Conservation (phyloP, 805 yeast species). For the Candida fluviatilis region DNA sequence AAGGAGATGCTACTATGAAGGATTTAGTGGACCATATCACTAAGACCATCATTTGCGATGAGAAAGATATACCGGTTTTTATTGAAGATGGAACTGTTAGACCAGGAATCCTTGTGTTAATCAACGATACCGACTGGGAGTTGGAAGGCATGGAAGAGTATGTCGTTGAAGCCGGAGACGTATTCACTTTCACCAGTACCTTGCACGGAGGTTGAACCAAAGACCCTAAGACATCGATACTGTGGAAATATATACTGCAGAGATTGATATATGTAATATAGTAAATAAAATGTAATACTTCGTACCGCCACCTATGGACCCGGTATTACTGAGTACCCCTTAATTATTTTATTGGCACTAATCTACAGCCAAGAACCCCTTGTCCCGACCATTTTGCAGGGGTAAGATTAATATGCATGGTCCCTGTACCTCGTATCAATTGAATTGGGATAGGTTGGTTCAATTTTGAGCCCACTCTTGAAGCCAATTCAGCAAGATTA, state of each 20-base stretch:
- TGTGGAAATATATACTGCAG: neutral
- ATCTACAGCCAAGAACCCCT: conserved; percentile 67
- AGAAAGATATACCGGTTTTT: conserved; percentile 67
- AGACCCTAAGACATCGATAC: no score
- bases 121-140: conserved; percentile 97
- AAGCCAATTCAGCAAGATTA: conserved; percentile 42
- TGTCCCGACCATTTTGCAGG: conserved; percentile 65
- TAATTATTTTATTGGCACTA: conserved; percentile 43
- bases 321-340: no score
- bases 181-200: conserved; percentile 85
- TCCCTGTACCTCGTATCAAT: conserved; percentile 27
- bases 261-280: no score
- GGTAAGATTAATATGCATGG: conserved; percentile 15
- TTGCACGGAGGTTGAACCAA: conserved; percentile 81
- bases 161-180: conserved; percentile 70
- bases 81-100: conserved; percentile 78
- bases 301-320: no score
- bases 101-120: conserved; percentile 87
- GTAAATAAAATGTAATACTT: neutral
- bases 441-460: conserved; percentile 22
- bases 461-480: conserved; percentile 37
- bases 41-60: conserved; percentile 50
- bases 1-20: conserved; percentile 38
- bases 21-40: conserved; percentile 57
- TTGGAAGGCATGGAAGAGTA: conserved; percentile 84